Evolutionary conservation across 2,329 filamentous ascomycete genomes (phyloP), one percentile per base, ranked within the genome.

Genomic region (Thelonectria discophora): DNA sequence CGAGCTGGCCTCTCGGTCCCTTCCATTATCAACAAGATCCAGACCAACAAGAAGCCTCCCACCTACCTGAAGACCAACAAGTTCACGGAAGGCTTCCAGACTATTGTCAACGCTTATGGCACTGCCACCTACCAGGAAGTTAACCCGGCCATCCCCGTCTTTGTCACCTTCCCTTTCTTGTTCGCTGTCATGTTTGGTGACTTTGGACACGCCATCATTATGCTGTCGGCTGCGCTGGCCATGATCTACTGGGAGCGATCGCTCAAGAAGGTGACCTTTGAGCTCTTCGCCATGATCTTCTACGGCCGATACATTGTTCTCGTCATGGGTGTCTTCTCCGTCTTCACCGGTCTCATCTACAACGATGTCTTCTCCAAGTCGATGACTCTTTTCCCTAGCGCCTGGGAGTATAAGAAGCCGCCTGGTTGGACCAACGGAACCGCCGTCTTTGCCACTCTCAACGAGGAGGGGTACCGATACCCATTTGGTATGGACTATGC

Each of bases 111-210:
- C 73, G 95, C 96, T 27, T 99, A 99, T 74, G 96, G 95, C 74
- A 97, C 95, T 43, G 92, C 95, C 63, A 98, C 97, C 68, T 99
- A 99, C 79, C 91, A 91, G 69, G 95, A 99, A 80, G 91, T 97
- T 77, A 99, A 99, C 80, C 95, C 95, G 59, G 94, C 93, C 64
- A 85, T 99, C 20, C 94, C 94, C 39, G 95, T 97, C 53, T 93
- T 98, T 69, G 90, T 99, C 66, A 99, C 95, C 6, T 99, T 99
- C 79, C 95, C 96, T n/a, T 99, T 99, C 84, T 84, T 99, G 65
- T 99, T 99, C 76, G 95, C 95, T 51, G 95, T 99, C 86, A 99
- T 99, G 95, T 99, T 99, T 75, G 96, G 95, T 83, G 95, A 99
- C 79, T 90, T 97, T 61, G 96, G 95, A 53, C 95, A 99, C 74